Evolutionary conservation across 177 flowering plant genomes (phyloP).

Genomic region (Tripterygium wilfordii): DNA sequence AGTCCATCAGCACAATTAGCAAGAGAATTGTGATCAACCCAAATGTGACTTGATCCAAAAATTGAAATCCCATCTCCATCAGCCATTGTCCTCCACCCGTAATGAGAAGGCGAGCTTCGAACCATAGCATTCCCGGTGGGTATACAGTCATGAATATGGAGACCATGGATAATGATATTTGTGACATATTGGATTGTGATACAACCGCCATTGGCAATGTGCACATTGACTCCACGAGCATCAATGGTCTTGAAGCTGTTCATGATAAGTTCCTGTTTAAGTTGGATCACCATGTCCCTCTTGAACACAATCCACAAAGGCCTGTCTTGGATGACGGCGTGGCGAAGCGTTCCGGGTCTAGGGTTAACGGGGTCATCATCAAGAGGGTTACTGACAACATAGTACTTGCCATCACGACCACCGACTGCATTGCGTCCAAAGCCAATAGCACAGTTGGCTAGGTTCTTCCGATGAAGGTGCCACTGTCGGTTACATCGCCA

Average conservation of each 20-base stretch:
- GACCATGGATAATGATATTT: slow-evolving; percentile 74
- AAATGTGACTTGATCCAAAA: slow-evolving; percentile 77
- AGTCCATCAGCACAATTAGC: slow-evolving; percentile 85
- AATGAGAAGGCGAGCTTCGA: slow-evolving; percentile 78
- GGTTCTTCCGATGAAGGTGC: slow-evolving; percentile 54
- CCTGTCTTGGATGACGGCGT: slow-evolving; percentile 73
- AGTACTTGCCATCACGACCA: slow-evolving; percentile 76
- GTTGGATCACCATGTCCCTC: slow-evolving; percentile 76
- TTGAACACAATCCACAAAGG: slow-evolving; percentile 91
- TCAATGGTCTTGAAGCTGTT: slow-evolving; percentile 90
- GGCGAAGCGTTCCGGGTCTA: slow-evolving; percentile 76
- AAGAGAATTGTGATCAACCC: slow-evolving; percentile 86
- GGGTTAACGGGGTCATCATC: slow-evolving; percentile 82
- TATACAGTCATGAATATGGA: slow-evolving; percentile 76
- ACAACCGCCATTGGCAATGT: slow-evolving; percentile 80
- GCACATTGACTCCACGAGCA: slow-evolving; percentile 72
- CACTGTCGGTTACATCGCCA: slow-evolving; percentile 78
- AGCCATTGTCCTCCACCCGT: slow-evolving; percentile 81
- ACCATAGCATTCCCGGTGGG: slow-evolving; percentile 93
- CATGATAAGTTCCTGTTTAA: slow-evolving; percentile 81
- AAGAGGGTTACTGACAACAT: slow-evolving; percentile 66
- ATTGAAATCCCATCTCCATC: slow-evolving; percentile 90
- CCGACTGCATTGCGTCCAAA: slow-evolving; percentile 88
- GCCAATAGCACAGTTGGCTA: slow-evolving; percentile 90
- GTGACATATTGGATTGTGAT: slow-evolving; percentile 73